A percentile compares a stretch with the other conserved stretches of the same genome.
These are phyloP conservation scores for Suillus sp. DNA, from an alignment of 768 basidiomycete genomes.

Conservation along the genomic window DNA sequence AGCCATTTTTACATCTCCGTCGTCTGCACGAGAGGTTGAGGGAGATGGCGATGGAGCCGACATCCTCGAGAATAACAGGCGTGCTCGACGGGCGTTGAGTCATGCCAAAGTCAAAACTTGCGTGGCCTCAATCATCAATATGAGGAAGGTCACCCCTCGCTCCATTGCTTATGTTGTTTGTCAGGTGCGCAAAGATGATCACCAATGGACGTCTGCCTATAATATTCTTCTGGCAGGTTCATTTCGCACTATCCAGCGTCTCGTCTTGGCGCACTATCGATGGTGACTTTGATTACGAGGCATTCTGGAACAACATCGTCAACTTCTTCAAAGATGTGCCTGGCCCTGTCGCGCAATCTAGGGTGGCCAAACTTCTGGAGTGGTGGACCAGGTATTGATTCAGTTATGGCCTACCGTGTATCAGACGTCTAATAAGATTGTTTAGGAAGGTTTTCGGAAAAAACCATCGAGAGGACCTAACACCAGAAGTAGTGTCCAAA, in stretches of 20 bases:
- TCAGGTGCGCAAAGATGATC: conserved; percentile 17
- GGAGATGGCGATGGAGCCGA: conserved; percentile 6
- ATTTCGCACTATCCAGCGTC: conserved; percentile 18
- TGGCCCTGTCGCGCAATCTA: conserved; percentile 6
- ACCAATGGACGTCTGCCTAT: neutral
- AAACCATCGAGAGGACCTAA: neutral
- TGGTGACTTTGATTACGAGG: conserved; percentile 16
- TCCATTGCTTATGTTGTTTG: conserved; percentile 28
- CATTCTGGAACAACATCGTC: conserved; percentile 19
- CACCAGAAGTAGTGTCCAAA: neutral
- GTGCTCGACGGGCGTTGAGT: neutral
- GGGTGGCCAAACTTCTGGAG: neutral
- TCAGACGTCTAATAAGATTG: neutral
- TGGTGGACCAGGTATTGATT: conserved; percentile 11
- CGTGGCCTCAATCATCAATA: conserved; percentile 5
- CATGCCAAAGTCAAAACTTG: neutral
- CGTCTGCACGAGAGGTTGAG: conserved; percentile 8
- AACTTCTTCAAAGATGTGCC: conserved; percentile 19
- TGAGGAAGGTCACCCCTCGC: conserved; percentile 11
- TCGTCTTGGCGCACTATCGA: conserved; percentile 13
- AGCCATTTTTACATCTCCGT: conserved; percentile 20
- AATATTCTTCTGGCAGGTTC: conserved; percentile 11
- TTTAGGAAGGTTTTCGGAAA: neutral
- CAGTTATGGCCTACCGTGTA: neutral
- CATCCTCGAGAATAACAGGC: conserved; percentile 1